Conservation (phyloP, 169 alveolate species). For the Cryptosporidium sp. region DNA sequence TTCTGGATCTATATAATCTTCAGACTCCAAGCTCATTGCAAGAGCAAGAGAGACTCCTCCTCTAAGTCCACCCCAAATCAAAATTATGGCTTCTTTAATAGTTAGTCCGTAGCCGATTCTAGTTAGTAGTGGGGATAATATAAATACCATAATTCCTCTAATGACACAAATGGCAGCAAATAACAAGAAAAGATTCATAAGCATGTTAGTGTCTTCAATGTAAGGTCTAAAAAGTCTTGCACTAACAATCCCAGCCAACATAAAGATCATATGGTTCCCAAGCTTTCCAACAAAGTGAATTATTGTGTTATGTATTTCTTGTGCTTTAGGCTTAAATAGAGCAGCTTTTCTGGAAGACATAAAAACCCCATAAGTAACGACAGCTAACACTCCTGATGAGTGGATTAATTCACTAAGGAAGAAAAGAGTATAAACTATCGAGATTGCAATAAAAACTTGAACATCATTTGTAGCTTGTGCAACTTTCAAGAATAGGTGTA, state of each 20-base stretch:
- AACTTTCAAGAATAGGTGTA: constrained; percentile 20
- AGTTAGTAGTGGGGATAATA: constrained; percentile 68
- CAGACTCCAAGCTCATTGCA: constrained; percentile 78
- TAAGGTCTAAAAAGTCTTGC: constrained; percentile 74
- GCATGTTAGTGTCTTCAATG: constrained; percentile 42
- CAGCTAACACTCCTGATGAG: constrained; percentile 80
- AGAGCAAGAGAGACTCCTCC: constrained; percentile 81
- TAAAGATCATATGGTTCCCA: constrained; percentile 78
- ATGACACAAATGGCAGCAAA: constrained; percentile 77
- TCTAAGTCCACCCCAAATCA: constrained; percentile 80
- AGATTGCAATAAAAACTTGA: constrained; percentile 46
- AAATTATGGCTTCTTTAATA: constrained; percentile 67
- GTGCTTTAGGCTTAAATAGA: constrained; percentile 71
- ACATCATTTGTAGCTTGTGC: constrained; percentile 43
- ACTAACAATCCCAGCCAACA: constrained; percentile 79
- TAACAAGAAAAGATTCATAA: constrained; percentile 73
- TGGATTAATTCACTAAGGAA: constrained; percentile 56
- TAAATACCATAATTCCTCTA: constrained; percentile 75
- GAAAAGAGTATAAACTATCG: constrained; percentile 55
- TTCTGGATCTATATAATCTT: constrained; percentile 46
- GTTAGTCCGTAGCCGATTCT: constrained; percentile 79
- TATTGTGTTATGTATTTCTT: constrained; percentile 62
- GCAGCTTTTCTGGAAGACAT: constrained; percentile 77
- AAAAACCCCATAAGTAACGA: constrained; percentile 79
- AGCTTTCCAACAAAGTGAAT: constrained; percentile 76